Evolutionary conservation across 176 grass and related monocot species (phyloP), one percentile per base, ranked within the genome.

Genomic region (Luzula sylvatica): DNA sequence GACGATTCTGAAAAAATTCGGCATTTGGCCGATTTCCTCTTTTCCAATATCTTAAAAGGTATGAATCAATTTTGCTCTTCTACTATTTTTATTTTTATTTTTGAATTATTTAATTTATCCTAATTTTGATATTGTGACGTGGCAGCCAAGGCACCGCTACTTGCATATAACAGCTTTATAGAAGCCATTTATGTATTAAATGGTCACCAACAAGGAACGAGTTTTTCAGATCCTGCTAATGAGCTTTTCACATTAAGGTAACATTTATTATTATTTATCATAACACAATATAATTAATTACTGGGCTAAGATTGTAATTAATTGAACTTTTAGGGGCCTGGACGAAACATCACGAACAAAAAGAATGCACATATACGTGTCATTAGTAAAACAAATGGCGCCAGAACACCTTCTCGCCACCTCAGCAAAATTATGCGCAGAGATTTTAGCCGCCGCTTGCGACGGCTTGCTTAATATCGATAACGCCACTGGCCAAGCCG

Each of bases 131-230:
- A 45, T 13, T 21, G 50, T 74, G 38, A 76, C 72, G 69, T 71
- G 69, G 46, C 80, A 95, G 90, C 77, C 58, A 95, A 95, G 67
- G 80, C 90, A 1, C 90, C 90, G 67, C 83, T 95, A 45, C 90
- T 95, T 79, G 90, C 90, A 57, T 95, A 95, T 59, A 95, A 95
- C 71, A 95, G 90, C 66, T 95, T 95, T 55, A 88, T 95, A 76
- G 90, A 88, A 79, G 90, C 90, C 48, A 88, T 95, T 39, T 84
- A 75, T 42, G 74, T 85, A 35, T 78, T 95, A 75, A 95, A 95
- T 51, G 73, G 45, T 23, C 62, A 88, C 62, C 74, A 38, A 2
- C 65, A 74, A 14, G 72, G 73, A 54, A 76, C 87, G 45, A 69
- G 57, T 43, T 57, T 62, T 67, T 72, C 55, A 50, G 71, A 73